phyloP scores from a whole-genome alignment of 2,329 filamentous ascomycete species.

The Pyricularia grisea region DNA sequence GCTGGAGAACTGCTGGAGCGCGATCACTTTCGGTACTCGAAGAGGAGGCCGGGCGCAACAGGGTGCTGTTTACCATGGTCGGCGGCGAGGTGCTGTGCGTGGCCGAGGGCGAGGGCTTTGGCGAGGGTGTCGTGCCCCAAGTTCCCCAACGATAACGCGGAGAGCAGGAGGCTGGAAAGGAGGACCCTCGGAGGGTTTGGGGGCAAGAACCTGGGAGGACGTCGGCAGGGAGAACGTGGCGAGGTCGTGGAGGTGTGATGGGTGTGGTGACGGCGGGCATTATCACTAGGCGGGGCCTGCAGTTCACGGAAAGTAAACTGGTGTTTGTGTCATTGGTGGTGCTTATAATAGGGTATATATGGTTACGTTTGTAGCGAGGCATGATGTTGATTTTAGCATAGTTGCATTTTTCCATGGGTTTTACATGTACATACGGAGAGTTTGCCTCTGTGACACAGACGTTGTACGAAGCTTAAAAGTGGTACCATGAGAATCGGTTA shows the following conservation, averaged over 20 bases:
- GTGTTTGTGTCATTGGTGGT: background rate
- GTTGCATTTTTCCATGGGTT: no score
- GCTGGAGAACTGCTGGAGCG: constrained; percentile 6
- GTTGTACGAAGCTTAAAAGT: no score
- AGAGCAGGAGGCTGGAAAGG: background rate
- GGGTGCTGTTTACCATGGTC: constrained; percentile 1
- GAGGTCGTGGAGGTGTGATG: background rate
- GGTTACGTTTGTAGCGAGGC: no score
- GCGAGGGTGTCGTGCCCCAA: background rate
- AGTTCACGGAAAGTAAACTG: background rate
- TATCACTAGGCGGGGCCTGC: background rate
- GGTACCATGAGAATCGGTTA: no score
- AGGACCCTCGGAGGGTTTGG: background rate
- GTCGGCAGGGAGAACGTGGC: background rate
- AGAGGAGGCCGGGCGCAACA: constrained; percentile 1
- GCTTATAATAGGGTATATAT: background rate
- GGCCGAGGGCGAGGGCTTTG: background rate
- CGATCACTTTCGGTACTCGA: background rate
- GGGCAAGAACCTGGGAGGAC: background rate
- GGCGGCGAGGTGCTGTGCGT: constrained; percentile 1
- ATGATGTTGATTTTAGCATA: no score
- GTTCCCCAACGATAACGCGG: background rate
- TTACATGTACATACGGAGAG: no score
- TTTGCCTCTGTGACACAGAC: no score
- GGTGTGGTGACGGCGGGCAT: background rate